Conservation (phyloP, 495 filamentous ascomycete species). For the Trichodelitschia bisporula region DNA sequence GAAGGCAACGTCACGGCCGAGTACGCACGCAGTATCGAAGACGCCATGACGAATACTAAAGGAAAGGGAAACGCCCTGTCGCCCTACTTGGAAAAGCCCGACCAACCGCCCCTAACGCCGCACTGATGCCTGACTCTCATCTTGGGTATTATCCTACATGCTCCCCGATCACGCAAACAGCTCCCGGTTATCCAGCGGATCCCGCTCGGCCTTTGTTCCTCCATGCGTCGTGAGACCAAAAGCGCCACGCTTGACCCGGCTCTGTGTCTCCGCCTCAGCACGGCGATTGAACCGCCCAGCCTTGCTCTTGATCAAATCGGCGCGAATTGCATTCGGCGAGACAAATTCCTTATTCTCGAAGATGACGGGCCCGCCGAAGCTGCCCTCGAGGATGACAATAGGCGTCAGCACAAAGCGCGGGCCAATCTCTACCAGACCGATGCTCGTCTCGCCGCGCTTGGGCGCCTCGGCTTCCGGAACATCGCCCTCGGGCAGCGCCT, state of each 20-base stretch:
- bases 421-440: conserved; percentile 79
- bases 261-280: conserved; percentile 46
- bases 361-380: conserved; percentile 88
- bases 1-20: conserved; percentile 4
- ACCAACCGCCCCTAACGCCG: too few species aligned
- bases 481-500: conserved; percentile 13
- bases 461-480: conserved; percentile 10
- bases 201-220: conserved; percentile 29
- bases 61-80: too few species aligned
- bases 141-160: not conserved
- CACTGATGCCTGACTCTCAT: too few species aligned
- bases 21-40: conserved; percentile 4
- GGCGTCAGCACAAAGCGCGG: conserved; percentile 88
- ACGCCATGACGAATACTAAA: conserved; percentile 3
- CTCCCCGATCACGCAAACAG: conserved; percentile 40
- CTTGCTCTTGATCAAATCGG: conserved; percentile 49
- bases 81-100: too few species aligned
- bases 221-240: conserved; percentile 47
- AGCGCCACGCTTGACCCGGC: conserved; percentile 44
- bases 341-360: conserved; percentile 99
- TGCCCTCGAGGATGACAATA: conserved; percentile 84
- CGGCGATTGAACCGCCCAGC: conserved; percentile 50
- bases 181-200: conserved; percentile 54
- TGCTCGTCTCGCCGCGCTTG: conserved; percentile 32
- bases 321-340: conserved; percentile 76